Evolutionary conservation across 192 early-diverging fungal genomes (phyloP), one percentile per base, ranked within the genome.

Genomic region (Obelidium mucronatum): DNA sequence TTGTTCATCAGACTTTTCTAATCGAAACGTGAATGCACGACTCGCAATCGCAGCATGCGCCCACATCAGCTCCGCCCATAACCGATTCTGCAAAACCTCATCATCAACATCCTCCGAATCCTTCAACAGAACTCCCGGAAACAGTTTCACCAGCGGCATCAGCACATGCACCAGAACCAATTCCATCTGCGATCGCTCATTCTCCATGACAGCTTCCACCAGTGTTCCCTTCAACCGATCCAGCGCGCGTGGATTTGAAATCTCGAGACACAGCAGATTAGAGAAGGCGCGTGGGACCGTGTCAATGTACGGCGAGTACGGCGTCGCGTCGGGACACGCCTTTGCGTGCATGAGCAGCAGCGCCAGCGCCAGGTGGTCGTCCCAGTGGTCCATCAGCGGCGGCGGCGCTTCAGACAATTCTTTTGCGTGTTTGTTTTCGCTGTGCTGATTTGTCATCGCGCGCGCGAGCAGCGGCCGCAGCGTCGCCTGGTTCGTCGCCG

Each of bases 301-400:
- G 22, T 19, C 26, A 2, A 54, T n/a, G 52, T 69, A 69, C 5
- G 67, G 67, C 22, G 8, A 31, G 34, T 52, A 69, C 5, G 24
- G n/a, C 67, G 67, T 53, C 17, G 22, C 44, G 19, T 51, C n/a
- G 6, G 33, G 63, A 17, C 15, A 6, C 58, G 58, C 58, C n/a
- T 35, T n/a, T 69, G 40, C 67, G 44, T 54, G 48, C 67, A 69
- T 69, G 11, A 69, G 40, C 5, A 69, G 48, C 42, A 69, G 34
- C 17, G 42, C 44, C 19, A 69, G 67, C 8, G 67, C 67, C 6
- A 69, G 67, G 48, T 69, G 67, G 48, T 42, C 42, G 52, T 69
- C 67, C n/a, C 26, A 69, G 52, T 69, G 67, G 44, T 54, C 67
- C 67, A 69, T 48, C 33, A 65, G 28, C 5, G 36, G 3, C 33